phyloP scores from a whole-genome alignment of 495 filamentous ascomycete genomes.

The Neurospora sp. region DNA sequence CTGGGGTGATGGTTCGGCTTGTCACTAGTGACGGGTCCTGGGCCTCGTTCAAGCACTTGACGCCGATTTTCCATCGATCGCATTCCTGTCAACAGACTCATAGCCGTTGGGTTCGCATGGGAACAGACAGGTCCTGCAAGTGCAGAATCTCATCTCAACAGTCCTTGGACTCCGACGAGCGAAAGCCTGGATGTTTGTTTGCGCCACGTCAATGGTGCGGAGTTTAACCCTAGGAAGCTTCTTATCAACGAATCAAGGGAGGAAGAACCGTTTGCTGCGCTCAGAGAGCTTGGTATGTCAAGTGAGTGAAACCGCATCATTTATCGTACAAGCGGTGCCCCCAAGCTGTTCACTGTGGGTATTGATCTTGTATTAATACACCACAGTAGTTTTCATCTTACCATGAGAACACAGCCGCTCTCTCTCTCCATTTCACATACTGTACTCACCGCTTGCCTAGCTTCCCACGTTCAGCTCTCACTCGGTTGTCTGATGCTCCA shows the following conservation, averaged over 20 bases:
- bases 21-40: background rate
- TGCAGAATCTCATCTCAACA: background rate
- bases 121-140: background rate
- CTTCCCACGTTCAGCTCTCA: background rate
- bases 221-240: background rate
- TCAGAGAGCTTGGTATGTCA: background rate
- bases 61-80: background rate
- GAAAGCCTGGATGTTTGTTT: background rate
- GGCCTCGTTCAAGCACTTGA: background rate
- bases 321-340: background rate
- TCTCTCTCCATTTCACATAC: background rate
- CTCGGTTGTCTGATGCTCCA: background rate
- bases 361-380: background rate
- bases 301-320: background rate
- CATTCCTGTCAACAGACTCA: background rate
- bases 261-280: background rate
- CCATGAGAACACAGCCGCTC: background rate
- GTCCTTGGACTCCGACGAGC: background rate
- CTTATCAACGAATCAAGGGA: background rate
- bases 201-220: background rate
- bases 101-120: background rate
- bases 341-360: background rate
- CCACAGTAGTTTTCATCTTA: background rate
- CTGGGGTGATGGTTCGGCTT: background rate
- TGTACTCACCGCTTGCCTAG: background rate